phyloP scores from a whole-genome alignment of 2,329 filamentous ascomycete genomes.

The Periconia macrospinosa region DNA sequence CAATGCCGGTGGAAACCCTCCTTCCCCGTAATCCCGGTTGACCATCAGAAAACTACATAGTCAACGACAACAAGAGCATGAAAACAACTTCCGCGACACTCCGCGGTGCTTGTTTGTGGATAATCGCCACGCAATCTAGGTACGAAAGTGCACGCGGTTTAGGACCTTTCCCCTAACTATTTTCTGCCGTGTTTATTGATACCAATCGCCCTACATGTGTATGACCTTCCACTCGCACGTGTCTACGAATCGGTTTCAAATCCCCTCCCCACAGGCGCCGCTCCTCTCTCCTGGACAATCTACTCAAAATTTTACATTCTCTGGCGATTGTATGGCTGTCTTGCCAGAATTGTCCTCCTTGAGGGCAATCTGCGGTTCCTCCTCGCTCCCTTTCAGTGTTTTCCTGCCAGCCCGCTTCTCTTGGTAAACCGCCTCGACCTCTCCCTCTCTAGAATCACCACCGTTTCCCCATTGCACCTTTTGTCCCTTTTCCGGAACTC shows the following conservation, averaged over 20 bases:
- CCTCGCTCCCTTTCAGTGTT: constrained; percentile 45
- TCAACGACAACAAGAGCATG: neutral
- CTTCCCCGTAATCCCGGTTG: neutral
- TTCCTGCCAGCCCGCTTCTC: constrained; percentile 48
- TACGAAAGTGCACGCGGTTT: constrained; percentile 2
- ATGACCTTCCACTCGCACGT: neutral
- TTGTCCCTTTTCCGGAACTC: constrained; percentile 48
- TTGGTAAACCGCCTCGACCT: constrained; percentile 45
- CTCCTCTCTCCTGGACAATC: constrained; percentile 1
- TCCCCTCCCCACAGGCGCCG: neutral
- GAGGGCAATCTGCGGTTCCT: constrained; percentile 48
- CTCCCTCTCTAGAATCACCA: constrained; percentile 44
- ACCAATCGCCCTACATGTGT: constrained; percentile 5
- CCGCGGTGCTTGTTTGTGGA: constrained; percentile 5
- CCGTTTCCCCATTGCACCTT: constrained; percentile 46
- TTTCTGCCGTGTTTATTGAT: constrained; percentile 10
- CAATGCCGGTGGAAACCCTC: constrained; percentile 10
- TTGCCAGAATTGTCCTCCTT: constrained; percentile 44
- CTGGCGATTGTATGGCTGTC: constrained; percentile 48
- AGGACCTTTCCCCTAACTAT: constrained; percentile 2
- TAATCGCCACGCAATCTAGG: constrained; percentile 20
- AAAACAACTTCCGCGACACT: no score
- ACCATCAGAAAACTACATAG: neutral
- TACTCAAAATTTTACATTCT: constrained; percentile 48
- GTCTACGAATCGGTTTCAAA: neutral